Conservation (phyloP, 202 grass and related monocot genomes). For the Carex sylvatica region DNA sequence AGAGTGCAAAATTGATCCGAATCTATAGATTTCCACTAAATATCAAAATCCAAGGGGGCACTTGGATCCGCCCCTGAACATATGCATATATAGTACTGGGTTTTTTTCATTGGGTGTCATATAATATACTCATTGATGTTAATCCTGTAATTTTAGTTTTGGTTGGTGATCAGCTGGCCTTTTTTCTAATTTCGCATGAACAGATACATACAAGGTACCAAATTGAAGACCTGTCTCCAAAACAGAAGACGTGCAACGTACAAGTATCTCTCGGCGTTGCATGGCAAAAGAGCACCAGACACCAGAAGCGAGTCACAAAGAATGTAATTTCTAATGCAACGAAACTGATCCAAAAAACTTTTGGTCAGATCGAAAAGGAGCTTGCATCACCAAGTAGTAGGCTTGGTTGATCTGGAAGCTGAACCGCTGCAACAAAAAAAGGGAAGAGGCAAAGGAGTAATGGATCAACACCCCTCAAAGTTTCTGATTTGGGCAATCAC, state of each 20-base stretch:
- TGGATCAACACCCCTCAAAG: neutral
- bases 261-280: constrained; percentile 72
- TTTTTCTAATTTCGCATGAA: neutral
- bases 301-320: constrained; percentile 76
- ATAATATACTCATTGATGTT: neutral
- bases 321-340: constrained; percentile 70
- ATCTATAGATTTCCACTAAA: too few species aligned
- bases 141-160: neutral
- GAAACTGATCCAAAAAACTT: constrained; percentile 67
- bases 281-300: constrained; percentile 76
- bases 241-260: constrained; percentile 52
- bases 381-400: constrained; percentile 37
- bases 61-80: too few species aligned
- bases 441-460: neutral
- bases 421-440: neutral
- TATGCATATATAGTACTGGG: neutral
- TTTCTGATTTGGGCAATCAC: neutral
- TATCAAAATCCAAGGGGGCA: too few species aligned
- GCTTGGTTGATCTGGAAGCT: neutral
- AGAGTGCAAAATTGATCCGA: too few species aligned
- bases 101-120: neutral
- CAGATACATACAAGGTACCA: constrained; percentile 87
- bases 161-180: neutral
- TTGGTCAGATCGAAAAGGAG: constrained; percentile 54
- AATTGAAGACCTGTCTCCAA: constrained; percentile 65